phyloP scores from a whole-genome alignment of 2,329 filamentous ascomycete genomes.

The Pseudogymnoascus sp. region DNA sequence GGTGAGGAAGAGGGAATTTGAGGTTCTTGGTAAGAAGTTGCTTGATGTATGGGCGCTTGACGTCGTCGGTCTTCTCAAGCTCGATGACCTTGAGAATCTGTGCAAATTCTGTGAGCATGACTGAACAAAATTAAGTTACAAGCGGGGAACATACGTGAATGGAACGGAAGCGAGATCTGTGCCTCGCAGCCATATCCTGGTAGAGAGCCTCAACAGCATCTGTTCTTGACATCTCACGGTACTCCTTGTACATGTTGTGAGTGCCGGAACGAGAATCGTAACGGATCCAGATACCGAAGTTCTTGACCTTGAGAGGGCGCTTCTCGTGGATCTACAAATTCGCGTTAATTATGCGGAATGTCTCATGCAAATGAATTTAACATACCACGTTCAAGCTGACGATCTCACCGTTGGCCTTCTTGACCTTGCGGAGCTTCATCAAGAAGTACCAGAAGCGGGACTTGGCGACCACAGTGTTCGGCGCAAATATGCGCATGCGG shows the following conservation, averaged over 20 bases:
- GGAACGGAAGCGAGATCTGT: conserved; percentile 95
- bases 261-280: conserved; percentile 99
- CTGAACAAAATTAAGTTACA: background rate
- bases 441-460: conserved; percentile 99
- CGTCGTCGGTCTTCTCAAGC: conserved; percentile 85
- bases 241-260: conserved; percentile 99
- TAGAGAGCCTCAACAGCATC: conserved; percentile 95
- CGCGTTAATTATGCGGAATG: conserved; percentile 16
- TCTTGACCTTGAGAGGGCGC: conserved; percentile 99
- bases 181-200: conserved; percentile 98
- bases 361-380: conserved; percentile 21
- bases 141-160: conserved; percentile 72
- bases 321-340: conserved; percentile 82
- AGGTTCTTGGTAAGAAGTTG: conserved; percentile 93
- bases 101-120: conserved; percentile 13
- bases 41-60: conserved; percentile 99
- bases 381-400: conserved; percentile 92
- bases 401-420: conserved; percentile 99
- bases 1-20: conserved; percentile 98
- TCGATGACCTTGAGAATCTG: conserved; percentile 98
- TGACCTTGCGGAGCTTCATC: conserved; percentile 98
- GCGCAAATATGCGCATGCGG: conserved; percentile 99
- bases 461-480: conserved; percentile 97
- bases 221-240: conserved; percentile 95
- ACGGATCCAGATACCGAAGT: conserved; percentile 99